Percentiles rank a stretch among this genome's conserved stretches.
These are phyloP conservation scores for Suillus tomentosus DNA, from an alignment of 768 basidiomycete genomes.

Conservation along the genomic window DNA sequence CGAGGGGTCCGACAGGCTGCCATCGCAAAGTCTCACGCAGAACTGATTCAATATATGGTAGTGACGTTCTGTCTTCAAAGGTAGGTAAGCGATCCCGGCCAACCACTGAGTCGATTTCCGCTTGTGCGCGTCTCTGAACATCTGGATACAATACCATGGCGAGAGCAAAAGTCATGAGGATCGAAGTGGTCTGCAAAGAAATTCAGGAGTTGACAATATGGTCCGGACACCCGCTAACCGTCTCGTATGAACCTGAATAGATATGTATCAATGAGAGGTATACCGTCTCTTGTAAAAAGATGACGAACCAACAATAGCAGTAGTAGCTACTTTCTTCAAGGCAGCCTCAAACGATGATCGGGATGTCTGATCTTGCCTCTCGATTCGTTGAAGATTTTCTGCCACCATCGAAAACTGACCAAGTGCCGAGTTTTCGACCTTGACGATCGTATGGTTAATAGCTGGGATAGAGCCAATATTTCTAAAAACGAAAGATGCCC, in stretches of 20 bases:
- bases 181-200: conserved; percentile 14
- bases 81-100: background rate
- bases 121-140: conserved; percentile 19
- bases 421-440: background rate
- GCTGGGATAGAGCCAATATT: no score
- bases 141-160: conserved; percentile 17
- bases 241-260: conserved; percentile 23
- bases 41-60: conserved; percentile 5
- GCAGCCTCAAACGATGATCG: conserved; percentile 9
- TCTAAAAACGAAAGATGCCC: no score
- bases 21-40: conserved; percentile 3
- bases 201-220: background rate
- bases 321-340: conserved; percentile 16
- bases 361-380: conserved; percentile 9
- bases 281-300: background rate
- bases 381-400: conserved; percentile 19
- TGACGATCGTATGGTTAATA: fast-evolving
- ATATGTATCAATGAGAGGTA: background rate
- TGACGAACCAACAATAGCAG: conserved; percentile 19
- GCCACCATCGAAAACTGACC: conserved; percentile 15
- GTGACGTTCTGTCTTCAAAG: background rate
- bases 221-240: conserved; percentile 12
- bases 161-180: conserved; percentile 9
- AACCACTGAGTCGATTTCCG: conserved; percentile 20
- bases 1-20: background rate